phyloP scores from a whole-genome alignment of 2,329 filamentous ascomycete genomes.

The Sporothrix variecibatus region DNA sequence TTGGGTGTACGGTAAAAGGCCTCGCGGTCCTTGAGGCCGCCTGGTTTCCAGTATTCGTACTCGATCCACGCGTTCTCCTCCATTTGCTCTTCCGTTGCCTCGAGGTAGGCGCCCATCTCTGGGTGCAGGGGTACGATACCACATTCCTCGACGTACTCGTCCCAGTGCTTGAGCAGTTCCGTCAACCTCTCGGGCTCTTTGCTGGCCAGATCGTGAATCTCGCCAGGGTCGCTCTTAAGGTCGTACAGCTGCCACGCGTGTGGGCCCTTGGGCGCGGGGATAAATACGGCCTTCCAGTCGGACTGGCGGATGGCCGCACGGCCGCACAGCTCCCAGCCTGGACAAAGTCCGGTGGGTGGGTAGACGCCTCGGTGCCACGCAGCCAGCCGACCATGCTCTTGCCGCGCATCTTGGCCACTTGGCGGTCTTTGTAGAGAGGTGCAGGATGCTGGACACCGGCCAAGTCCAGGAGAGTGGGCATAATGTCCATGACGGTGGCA shows the following conservation, averaged over 20 bases:
- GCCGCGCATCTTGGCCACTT: conserved; percentile 41
- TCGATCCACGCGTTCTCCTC: conserved; percentile 26
- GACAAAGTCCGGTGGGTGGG: conserved; percentile 42
- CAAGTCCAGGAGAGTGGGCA: conserved; percentile 52
- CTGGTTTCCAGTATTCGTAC: conserved; percentile 25
- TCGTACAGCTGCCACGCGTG: conserved; percentile 55
- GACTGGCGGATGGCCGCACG: conserved; percentile 40
- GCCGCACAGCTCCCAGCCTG: conserved; percentile 43
- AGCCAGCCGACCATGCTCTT: conserved; percentile 28
- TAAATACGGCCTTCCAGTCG: conserved; percentile 48
- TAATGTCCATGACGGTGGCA: conserved; percentile 55
- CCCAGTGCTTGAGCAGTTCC: conserved; percentile 41
- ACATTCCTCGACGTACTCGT: conserved; percentile 51
- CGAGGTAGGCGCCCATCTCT: conserved; percentile 20
- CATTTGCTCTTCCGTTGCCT: conserved; percentile 24
- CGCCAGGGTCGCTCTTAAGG: conserved; percentile 47
- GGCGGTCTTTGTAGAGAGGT: conserved; percentile 43
- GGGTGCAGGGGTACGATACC: conserved; percentile 38
- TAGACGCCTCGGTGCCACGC: conserved; percentile 29
- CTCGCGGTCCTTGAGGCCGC: conserved; percentile 14
- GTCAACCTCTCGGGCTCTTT: conserved; percentile 38
- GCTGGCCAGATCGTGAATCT: conserved; percentile 44
- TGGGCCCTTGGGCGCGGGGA: conserved; percentile 48
- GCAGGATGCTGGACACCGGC: conserved; percentile 54
- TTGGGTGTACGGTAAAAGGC: conserved; percentile 19